Base-by-base conservation (phyloP, 2,329 filamentous ascomycete genomes). In the Epichloe amarillans region DNA sequence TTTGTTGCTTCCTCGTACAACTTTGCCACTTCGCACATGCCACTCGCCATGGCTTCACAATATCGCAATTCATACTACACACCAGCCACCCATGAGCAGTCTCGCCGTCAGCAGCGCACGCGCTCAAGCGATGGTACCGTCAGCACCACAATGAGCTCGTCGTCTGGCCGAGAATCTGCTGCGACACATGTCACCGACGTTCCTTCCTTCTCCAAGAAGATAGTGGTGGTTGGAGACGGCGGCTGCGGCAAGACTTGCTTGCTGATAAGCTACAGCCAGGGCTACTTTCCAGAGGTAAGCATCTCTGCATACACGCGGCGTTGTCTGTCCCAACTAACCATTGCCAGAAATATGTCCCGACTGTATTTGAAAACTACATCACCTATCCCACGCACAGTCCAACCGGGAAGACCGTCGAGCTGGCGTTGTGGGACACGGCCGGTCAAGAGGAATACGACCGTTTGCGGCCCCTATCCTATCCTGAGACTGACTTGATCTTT, bases 301-400 rank as follows among this genome's bases (percentile, higher is more conserved):
- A 33, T 23, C 26, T 19, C 26, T 21, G 12, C n/a, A 36, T 19
- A 0, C 15, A 10, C 7, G 12, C 26, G 14, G 14, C 6, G 37
- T 41, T 19, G 17, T 19, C 37, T 26, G 14, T 7, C n/a, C n/a
- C 26, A 37, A 41, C 52, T 51, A n/a, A 53, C 36, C 10, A 15
- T 30, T 38, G 21, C 23, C 62, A 98, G 93, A 97, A 96, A 97
- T 98, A 98, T 63, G 93, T 98, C 40, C 93, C 93, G 4, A 98
- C 93, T 2, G 93, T 98, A 49, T 98, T 98, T 68, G 93, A 98
- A 66, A 98, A 98, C 75, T 98, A 98, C 79, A 97, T 98, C 72
- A 96, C 93, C 50, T 91, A 95, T 68, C 94, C 91, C 52, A 86
- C 83, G 53, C 93, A 98, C 71, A 81, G 83, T 57, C 80, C 83